These are phyloP conservation scores for Cryptosporidium felis DNA, from an alignment of 169 alveolate genomes.

Conservation along the genomic window DNA sequence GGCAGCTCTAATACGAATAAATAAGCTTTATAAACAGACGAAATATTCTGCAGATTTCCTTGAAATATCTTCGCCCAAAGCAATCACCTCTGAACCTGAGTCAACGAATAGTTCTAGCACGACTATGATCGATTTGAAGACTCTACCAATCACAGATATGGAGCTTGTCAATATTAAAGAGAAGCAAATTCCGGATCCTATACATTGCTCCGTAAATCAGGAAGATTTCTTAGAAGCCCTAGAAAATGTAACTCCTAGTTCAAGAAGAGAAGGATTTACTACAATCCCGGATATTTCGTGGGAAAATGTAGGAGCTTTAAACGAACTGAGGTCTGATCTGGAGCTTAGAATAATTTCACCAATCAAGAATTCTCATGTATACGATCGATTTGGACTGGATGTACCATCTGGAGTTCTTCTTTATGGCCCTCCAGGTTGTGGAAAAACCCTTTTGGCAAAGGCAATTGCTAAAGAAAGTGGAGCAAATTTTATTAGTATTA, in stretches of 20 bases:
- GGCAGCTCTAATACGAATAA: slow-evolving; percentile 81
- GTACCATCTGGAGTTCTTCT: slow-evolving; percentile 97
- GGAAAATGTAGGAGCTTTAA: slow-evolving; percentile 95
- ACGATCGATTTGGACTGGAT: slow-evolving; percentile 88
- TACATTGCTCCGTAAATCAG: slow-evolving; percentile 72
- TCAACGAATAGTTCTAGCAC: too few species aligned
- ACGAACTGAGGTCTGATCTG: slow-evolving; percentile 88
- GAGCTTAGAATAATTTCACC: slow-evolving; percentile 92
- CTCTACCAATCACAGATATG: not conserved
- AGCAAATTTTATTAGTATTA: slow-evolving; percentile 95
- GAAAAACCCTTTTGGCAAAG: slow-evolving; percentile 96
- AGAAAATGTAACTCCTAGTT: slow-evolving; percentile 89
- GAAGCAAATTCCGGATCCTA: not conserved
- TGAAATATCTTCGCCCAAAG: not conserved
- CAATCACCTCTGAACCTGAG: not conserved
- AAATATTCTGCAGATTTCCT: slow-evolving; percentile 34
- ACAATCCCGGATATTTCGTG: slow-evolving; percentile 95
- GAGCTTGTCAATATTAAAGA: not conserved
- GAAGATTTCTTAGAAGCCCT: slow-evolving; percentile 87
- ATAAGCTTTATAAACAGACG: not conserved
- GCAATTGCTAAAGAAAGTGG: slow-evolving; percentile 96
- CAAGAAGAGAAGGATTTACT: slow-evolving; percentile 95
- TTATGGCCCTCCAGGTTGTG: slow-evolving; percentile 99
- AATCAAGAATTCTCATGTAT: slow-evolving; percentile 87
- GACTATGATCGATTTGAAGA: too few species aligned